These are phyloP conservation scores for Neobulgaria alba DNA, from an alignment of 2,329 filamentous ascomycete species.

Conservation along the genomic window DNA sequence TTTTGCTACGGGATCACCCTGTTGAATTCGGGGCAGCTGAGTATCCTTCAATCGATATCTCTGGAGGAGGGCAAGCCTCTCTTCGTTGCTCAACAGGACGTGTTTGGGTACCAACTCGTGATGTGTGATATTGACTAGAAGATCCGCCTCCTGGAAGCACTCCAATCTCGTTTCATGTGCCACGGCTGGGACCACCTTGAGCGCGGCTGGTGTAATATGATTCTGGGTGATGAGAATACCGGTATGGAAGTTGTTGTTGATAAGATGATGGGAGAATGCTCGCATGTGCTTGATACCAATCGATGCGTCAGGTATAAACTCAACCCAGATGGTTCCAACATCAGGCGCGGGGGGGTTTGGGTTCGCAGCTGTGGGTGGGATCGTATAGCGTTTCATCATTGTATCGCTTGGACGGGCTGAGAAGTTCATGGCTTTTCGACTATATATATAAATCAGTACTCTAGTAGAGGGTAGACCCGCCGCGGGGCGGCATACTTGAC, in stretches of 20 bases:
- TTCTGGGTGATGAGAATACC: conserved; percentile 85
- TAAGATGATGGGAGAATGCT: conserved; percentile 75
- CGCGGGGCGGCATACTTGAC: conserved; percentile 50
- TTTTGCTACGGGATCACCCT: conserved; percentile 83
- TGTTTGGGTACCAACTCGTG: conserved; percentile 96
- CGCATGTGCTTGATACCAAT: conserved; percentile 92
- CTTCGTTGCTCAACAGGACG: conserved; percentile 78
- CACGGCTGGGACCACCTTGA: conserved; percentile 75
- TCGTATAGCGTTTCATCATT: conserved; percentile 80
- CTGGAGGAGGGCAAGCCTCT: conserved; percentile 78
- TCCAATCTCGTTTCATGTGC: conserved; percentile 75
- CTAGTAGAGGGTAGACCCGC: not conserved
- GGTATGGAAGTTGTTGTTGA: conserved; percentile 72
- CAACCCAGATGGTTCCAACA: conserved; percentile 84
- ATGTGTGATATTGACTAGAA: conserved; percentile 95
- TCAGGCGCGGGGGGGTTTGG: conserved; percentile 60
- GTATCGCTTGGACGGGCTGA: conserved; percentile 73
- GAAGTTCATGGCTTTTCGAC: conserved; percentile 78
- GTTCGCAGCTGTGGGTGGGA: conserved; percentile 57
- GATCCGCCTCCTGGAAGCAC: conserved; percentile 90
- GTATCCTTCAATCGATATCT: conserved; percentile 96
- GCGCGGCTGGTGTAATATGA: conserved; percentile 74
- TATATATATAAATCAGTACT: conserved; percentile 32
- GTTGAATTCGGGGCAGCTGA: conserved; percentile 85
- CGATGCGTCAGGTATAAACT: conserved; percentile 73